Conservation (phyloP, 2,329 filamentous ascomycete genomes). For the Xenoacremonium recifei region DNA sequence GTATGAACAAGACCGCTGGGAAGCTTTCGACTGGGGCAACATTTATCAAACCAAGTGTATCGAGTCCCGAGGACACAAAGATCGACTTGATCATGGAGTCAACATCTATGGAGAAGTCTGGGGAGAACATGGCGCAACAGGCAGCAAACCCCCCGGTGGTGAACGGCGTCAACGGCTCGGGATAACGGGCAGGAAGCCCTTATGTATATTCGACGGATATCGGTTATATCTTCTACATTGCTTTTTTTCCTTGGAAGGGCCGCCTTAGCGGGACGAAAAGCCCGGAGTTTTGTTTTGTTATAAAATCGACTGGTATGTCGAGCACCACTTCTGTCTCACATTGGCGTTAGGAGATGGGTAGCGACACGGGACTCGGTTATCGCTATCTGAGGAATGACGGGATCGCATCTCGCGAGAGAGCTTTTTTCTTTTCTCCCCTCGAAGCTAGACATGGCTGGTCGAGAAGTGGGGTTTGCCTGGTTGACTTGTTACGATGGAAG, state of each 20-base stretch:
- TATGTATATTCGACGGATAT: constrained; percentile 22
- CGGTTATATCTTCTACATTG: constrained; percentile 17
- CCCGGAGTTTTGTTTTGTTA: constrained; percentile 30
- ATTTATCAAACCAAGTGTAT: constrained; percentile 32
- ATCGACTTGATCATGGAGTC: constrained; percentile 33
- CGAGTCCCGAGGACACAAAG: constrained; percentile 37
- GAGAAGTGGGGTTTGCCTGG: too few species aligned
- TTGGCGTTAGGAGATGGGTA: constrained; percentile 25
- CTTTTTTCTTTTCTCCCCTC: too few species aligned
- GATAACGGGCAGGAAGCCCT: constrained; percentile 23
- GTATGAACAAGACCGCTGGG: constrained; percentile 53
- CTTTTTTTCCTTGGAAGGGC: constrained; percentile 19
- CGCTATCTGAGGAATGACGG: too few species aligned
- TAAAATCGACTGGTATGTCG: constrained; percentile 25
- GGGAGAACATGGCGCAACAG: constrained; percentile 21
- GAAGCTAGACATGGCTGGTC: too few species aligned
- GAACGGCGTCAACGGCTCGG: constrained; percentile 26
- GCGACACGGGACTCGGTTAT: too few species aligned
- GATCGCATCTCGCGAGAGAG: too few species aligned
- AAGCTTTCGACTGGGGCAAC: constrained; percentile 27
- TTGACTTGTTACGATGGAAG: too few species aligned
- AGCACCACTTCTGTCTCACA: constrained; percentile 17
- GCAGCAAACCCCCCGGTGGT: constrained; percentile 14
- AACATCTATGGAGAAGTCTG: constrained; percentile 26
- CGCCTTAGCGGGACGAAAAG: constrained; percentile 24